These are phyloP conservation scores for Diaporthe sp. DNA, from an alignment of 2,329 filamentous ascomycete species.

Conservation along the genomic window DNA sequence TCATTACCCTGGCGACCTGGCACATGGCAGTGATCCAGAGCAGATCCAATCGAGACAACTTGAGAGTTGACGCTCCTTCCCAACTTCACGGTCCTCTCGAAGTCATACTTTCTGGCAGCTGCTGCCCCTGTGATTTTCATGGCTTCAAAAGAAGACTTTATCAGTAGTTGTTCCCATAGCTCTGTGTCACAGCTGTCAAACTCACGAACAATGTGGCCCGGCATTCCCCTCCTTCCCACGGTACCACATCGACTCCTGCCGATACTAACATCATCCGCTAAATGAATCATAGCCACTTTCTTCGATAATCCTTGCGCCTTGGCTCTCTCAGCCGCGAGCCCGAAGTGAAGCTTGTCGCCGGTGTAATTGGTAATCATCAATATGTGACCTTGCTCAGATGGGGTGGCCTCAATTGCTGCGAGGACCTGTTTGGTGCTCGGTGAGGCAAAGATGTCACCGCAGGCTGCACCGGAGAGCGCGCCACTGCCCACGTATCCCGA, in stretches of 20 bases:
- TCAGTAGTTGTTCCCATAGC: neutral
- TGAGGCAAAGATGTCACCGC: conserved; percentile 82
- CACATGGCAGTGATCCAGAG: conserved; percentile 80
- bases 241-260: conserved; percentile 76
- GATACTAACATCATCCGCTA: conserved; percentile 82
- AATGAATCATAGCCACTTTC: conserved; percentile 78
- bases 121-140: conserved; percentile 79
- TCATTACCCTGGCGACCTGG: conserved; percentile 72
- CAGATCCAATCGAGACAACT: conserved; percentile 76
- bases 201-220: conserved; percentile 68
- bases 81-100: conserved; percentile 71
- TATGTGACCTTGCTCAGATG: conserved; percentile 75
- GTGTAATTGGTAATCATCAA: conserved; percentile 84
- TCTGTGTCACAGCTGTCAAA: conserved; percentile 42
- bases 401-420: conserved; percentile 73
- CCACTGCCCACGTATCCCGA: conserved; percentile 64
- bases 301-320: conserved; percentile 71
- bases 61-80: conserved; percentile 70
- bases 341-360: conserved; percentile 80
- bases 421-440: conserved; percentile 81
- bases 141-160: conserved; percentile 60
- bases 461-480: conserved; percentile 77
- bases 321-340: conserved; percentile 81
- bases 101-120: conserved; percentile 68
- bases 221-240: conserved; percentile 80